Evolutionary conservation across 495 filamentous ascomycete species (phyloP).

Genomic region (Penicillium soppii): DNA sequence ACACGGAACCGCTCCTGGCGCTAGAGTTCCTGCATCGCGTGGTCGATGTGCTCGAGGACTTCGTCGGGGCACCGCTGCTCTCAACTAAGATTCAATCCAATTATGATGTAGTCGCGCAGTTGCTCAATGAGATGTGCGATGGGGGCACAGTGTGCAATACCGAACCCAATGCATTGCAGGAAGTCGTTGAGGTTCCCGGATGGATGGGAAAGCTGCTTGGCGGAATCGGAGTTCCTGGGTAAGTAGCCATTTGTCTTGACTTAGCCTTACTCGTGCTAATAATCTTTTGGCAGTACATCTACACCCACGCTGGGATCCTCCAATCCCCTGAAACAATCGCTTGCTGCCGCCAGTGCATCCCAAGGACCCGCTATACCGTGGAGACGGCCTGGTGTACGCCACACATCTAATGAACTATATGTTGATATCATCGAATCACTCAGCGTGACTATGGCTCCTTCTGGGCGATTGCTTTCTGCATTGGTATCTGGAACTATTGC

Average conservation of each 20-base stretch:
- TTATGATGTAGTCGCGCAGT: constrained; percentile 93
- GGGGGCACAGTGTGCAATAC: constrained; percentile 85
- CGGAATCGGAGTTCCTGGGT: constrained; percentile 78
- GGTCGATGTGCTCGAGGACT: constrained; percentile 92
- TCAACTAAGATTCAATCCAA: constrained; percentile 80
- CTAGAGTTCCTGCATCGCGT: constrained; percentile 95
- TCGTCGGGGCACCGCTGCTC: constrained; percentile 84
- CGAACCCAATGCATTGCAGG: constrained; percentile 88
- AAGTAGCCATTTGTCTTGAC: constrained; percentile 19
- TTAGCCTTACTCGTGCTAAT: background rate
- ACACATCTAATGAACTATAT: constrained; percentile 96
- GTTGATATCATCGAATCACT: constrained; percentile 94
- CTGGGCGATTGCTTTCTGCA: constrained; percentile 80
- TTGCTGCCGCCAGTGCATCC: constrained; percentile 36
- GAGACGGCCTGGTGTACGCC: constrained; percentile 87
- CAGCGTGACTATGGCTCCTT: constrained; percentile 82
- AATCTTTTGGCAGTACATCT: constrained; percentile 28
- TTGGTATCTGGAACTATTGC: constrained; percentile 90
- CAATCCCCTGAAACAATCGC: constrained; percentile 47
- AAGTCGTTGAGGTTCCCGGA: constrained; percentile 86
- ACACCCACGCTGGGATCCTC: constrained; percentile 42
- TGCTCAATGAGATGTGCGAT: constrained; percentile 96
- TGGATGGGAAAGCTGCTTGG: constrained; percentile 90
- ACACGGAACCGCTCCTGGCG: constrained; percentile 89
- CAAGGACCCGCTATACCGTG: constrained; percentile 70